A percentile compares a stretch with the other conserved stretches of the same genome.
Evolutionary conservation across 2,329 filamentous ascomycete genomes (phyloP).

Genomic region (Arthrocladium fulminans): DNA sequence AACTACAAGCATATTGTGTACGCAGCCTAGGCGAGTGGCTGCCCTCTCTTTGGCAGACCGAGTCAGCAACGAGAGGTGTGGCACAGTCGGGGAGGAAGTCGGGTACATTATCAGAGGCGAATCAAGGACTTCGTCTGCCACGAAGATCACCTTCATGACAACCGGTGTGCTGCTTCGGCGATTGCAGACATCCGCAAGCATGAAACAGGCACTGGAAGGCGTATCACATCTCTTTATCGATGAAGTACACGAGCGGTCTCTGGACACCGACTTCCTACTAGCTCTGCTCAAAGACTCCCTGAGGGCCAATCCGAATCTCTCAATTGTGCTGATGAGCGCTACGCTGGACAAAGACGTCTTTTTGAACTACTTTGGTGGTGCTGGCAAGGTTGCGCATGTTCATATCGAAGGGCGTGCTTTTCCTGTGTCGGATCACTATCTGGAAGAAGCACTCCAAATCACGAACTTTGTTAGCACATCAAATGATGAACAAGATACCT

Average conservation of each 20-base stretch:
- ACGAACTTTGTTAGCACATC: conserved; percentile 47
- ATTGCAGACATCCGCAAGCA: conserved; percentile 49
- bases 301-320: conserved; percentile 64
- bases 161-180: conserved; percentile 85
- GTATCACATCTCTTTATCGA: conserved; percentile 93
- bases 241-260: conserved; percentile 88
- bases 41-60: conserved; percentile 88
- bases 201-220: conserved; percentile 70
- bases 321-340: conserved; percentile 90
- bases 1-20: conserved; percentile 84
- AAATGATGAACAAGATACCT: conserved; percentile 35
- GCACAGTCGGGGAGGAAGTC: conserved; percentile 72
- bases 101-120: conserved; percentile 90
- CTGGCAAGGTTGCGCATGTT: conserved; percentile 64
- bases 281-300: conserved; percentile 79
- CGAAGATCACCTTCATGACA: conserved; percentile 90
- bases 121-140: conserved; percentile 63
- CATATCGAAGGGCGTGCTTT: conserved; percentile 84
- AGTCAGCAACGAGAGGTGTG: conserved; percentile 84
- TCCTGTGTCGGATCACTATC: conserved; percentile 79
- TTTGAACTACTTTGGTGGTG: conserved; percentile 67
- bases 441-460: conserved; percentile 76
- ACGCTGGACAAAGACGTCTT: conserved; percentile 86
- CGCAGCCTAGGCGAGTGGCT: conserved; percentile 88
- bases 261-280: conserved; percentile 90